These are phyloP conservation scores for Colletotrichum endophyticum DNA, from an alignment of 2,329 filamentous ascomycete genomes.

Conservation along the genomic window DNA sequence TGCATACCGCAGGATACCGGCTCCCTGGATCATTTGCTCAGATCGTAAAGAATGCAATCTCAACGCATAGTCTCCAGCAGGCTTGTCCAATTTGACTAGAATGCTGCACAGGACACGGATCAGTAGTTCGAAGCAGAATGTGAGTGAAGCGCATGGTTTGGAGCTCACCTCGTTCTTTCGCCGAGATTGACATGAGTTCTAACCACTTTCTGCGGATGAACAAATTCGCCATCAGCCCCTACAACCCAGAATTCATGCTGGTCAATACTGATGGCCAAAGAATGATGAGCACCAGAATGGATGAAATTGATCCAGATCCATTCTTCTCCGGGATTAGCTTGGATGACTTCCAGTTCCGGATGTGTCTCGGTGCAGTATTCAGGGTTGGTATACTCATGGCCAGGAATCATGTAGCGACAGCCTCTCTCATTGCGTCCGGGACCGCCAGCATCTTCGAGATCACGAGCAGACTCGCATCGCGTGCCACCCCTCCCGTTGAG, in stretches of 20 bases:
- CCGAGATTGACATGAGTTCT: conserved; percentile 1
- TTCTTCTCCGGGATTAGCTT: not conserved
- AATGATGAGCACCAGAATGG: conserved; percentile 1
- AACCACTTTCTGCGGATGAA: conserved; percentile 47
- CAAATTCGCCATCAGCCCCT: conserved; percentile 58
- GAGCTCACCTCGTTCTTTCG: not conserved
- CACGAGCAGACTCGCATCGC: not conserved
- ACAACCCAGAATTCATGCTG: conserved; percentile 58
- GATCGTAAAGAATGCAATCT: not conserved
- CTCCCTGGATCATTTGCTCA: conserved; percentile 9
- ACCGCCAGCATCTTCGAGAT: not conserved
- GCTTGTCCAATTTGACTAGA: not conserved
- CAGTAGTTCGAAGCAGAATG: rapidly evolving
- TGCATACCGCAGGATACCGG: not conserved
- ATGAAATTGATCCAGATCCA: conserved; percentile 9
- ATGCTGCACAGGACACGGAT: not conserved
- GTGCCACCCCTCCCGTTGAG: not conserved
- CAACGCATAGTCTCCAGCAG: not conserved
- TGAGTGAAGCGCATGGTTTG: not conserved
- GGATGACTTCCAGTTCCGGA: not conserved
- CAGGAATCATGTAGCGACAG: not conserved
- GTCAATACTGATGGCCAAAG: conserved; percentile 47
- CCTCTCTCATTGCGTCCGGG: conserved; percentile 1
- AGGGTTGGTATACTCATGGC: not conserved
- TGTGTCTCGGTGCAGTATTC: not conserved